Conservation (phyloP, 1,139 yeast species). For the Scheffersomyces stambukii region DNA sequence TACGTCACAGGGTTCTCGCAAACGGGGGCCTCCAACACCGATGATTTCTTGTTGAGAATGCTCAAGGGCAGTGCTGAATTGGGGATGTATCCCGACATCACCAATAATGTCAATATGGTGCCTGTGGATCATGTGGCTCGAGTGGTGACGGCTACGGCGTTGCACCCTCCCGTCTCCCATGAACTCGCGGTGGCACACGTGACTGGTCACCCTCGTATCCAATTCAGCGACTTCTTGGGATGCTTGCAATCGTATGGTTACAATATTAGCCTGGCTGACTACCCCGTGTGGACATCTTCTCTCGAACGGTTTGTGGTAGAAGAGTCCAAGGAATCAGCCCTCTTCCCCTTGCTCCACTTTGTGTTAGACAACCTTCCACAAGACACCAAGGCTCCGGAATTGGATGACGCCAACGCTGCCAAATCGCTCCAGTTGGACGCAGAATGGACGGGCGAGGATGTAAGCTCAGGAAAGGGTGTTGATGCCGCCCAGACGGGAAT, state of each 20-base stretch:
- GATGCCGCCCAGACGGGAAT: conserved; percentile 61
- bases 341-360: conserved; percentile 90
- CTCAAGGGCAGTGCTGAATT: conserved; percentile 90
- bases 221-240: conserved; percentile 70
- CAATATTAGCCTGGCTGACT: conserved; percentile 55
- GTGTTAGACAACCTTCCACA: conserved; percentile 89
- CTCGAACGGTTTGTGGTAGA: conserved; percentile 76
- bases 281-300: conserved; percentile 71
- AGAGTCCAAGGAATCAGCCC: conserved; percentile 71
- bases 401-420: conserved; percentile 80
- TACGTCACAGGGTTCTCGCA: conserved; percentile 83
- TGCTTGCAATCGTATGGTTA: conserved; percentile 71
- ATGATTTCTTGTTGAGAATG: conserved; percentile 91
- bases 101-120: conserved; percentile 89
- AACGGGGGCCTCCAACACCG: conserved; percentile 90
- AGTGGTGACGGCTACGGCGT: conserved; percentile 77
- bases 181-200: conserved; percentile 81
- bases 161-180: conserved; percentile 59
- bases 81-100: conserved; percentile 79
- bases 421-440: conserved; percentile 58
- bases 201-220: conserved; percentile 93
- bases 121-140: conserved; percentile 98
- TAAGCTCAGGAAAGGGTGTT: conserved; percentile 69
- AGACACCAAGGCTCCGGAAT: conserved; percentile 90
- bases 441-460: conserved; percentile 61